Percentiles rank a stretch among this genome's conserved stretches.
phyloP scores from a whole-genome alignment of 1,284 basidiomycete species.

The Marasmius oreades region DNA sequence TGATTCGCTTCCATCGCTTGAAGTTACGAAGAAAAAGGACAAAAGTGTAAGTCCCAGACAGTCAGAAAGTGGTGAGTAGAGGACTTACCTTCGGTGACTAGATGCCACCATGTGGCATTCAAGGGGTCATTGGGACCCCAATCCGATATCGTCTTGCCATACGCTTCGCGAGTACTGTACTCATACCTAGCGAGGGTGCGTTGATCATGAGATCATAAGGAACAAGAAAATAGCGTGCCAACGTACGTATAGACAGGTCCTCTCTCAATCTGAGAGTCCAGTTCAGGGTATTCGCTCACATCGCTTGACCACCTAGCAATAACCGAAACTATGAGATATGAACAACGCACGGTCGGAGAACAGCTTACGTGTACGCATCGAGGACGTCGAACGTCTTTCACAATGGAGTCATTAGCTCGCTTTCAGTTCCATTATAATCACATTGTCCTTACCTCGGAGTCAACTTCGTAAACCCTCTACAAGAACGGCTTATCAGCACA shows the following conservation, averaged over 20 bases:
- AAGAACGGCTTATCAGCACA: neutral
- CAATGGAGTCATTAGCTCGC: neutral
- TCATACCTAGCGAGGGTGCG: slow-evolving; percentile 31
- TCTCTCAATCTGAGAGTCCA: slow-evolving; percentile 50
- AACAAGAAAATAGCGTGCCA: neutral
- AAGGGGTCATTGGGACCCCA: slow-evolving; percentile 71
- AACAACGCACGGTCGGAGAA: neutral
- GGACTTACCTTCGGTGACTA: slow-evolving; percentile 62
- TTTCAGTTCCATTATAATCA: neutral
- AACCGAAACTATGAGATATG: neutral
- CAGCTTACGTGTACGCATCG: slow-evolving; percentile 66
- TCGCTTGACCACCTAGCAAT: slow-evolving; percentile 55
- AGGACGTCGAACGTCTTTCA: slow-evolving; percentile 69
- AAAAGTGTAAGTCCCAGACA: neutral
- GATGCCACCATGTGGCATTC: slow-evolving; percentile 85
- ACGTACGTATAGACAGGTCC: slow-evolving; percentile 63
- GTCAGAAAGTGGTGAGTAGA: slow-evolving; percentile 15
- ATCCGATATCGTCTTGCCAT: slow-evolving; percentile 53
- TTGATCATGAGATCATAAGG: neutral
- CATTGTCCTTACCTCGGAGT: slow-evolving; percentile 51
- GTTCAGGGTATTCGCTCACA: slow-evolving; percentile 51
- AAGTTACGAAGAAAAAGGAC: slow-evolving; percentile 5
- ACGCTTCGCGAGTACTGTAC: slow-evolving; percentile 70
- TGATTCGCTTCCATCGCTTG: slow-evolving; percentile 62
- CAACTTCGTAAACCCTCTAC: slow-evolving; percentile 69